Percentiles rank a stretch among this genome's conserved stretches.
These are phyloP conservation scores for Colletotrichum lindemuthianum DNA, from an alignment of 2,329 filamentous ascomycete species.

Conservation along the genomic window DNA sequence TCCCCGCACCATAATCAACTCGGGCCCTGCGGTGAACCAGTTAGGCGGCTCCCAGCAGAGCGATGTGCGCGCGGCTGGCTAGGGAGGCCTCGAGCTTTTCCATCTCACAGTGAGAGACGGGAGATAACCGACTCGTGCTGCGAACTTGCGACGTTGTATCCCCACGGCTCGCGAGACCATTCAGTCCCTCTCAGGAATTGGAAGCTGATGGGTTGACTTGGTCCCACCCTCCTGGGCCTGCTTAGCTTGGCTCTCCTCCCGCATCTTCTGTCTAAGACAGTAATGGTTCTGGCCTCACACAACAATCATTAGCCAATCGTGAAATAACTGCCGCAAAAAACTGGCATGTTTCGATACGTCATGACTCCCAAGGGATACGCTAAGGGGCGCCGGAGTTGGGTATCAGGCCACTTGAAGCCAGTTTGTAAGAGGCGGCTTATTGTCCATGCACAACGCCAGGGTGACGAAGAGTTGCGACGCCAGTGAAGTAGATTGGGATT, in stretches of 20 bases:
- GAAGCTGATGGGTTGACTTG: too few species aligned
- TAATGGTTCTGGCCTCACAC: too few species aligned
- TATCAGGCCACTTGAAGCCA: background rate
- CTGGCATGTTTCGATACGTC: constrained; percentile 22
- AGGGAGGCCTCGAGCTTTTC: background rate
- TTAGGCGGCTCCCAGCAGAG: constrained; percentile 17
- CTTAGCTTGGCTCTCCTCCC: too few species aligned
- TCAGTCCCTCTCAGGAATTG: too few species aligned
- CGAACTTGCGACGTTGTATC: too few species aligned
- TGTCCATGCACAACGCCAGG: constrained; percentile 9
- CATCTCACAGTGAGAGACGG: background rate
- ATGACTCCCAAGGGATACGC: constrained; percentile 22
- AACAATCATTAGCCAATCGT: background rate
- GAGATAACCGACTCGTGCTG: too few species aligned
- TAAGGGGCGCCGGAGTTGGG: background rate
- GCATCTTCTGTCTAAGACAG: too few species aligned
- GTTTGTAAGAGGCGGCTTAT: background rate
- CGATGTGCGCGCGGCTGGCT: too few species aligned
- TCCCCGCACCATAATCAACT: constrained; percentile 18
- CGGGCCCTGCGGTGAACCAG: constrained; percentile 1
- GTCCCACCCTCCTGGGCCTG: too few species aligned
- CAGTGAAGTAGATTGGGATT: background rate
- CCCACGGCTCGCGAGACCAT: too few species aligned
- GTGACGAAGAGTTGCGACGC: background rate
- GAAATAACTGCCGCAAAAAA: background rate